phyloP scores from a whole-genome alignment of 257 asterid species.

The Thymus quinquecostatus region DNA sequence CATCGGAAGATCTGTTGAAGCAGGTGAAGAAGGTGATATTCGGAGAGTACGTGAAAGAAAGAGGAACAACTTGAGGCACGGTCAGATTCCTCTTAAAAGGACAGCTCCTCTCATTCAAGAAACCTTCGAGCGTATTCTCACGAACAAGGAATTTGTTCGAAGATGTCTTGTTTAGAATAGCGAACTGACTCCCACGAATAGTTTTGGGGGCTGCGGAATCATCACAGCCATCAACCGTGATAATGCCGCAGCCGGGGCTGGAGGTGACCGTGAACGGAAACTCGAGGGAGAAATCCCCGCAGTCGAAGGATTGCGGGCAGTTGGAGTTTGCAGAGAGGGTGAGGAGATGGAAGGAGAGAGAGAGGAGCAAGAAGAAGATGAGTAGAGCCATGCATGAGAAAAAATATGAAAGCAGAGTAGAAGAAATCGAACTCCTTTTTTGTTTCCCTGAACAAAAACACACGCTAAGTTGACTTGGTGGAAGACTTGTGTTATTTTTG shows the following conservation, averaged over 20 bases:
- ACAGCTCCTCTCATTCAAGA: background rate
- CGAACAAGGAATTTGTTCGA: background rate
- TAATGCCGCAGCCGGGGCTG: conserved; percentile 37
- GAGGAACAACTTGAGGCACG: conserved; percentile 16
- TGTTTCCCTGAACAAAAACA: too few relatives aligned
- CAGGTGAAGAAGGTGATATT: conserved; percentile 38
- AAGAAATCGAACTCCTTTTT: too few relatives aligned
- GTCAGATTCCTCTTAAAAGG: background rate
- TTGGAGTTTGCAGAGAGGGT: conserved; percentile 9
- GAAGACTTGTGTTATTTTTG: too few relatives aligned
- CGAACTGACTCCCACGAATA: background rate
- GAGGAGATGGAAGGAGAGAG: conserved; percentile 20
- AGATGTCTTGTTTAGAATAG: background rate
- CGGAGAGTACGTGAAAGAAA: conserved; percentile 31
- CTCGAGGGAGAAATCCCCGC: conserved; percentile 33
- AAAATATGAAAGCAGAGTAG: too few relatives aligned
- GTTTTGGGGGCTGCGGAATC: background rate
- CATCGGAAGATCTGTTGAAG: background rate
- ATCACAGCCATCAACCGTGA: conserved; percentile 24
- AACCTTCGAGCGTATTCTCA: background rate
- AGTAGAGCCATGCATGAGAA: conserved; percentile 7
- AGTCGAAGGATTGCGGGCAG: conserved; percentile 28
- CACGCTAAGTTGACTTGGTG: too few relatives aligned
- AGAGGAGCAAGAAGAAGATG: background rate
- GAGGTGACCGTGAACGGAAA: conserved; percentile 34